Evolutionary conservation across 108 stramenopile species (phyloP), one percentile per base, ranked within the genome.

Genomic region (Nitzschia sp.): DNA sequence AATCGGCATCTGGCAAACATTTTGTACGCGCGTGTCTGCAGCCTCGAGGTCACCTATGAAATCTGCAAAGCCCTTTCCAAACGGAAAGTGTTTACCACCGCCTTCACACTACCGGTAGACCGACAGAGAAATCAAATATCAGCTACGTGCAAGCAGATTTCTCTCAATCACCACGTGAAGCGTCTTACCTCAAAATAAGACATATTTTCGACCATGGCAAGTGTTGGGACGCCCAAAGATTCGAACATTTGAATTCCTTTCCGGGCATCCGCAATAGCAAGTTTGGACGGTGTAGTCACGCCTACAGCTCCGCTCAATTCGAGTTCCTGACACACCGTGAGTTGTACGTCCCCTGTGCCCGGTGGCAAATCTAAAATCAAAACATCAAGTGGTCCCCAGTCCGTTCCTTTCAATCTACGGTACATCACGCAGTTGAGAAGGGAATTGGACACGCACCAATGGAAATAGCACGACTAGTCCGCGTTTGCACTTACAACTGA

Each of bases 141-240:
- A n/a, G n/a, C n/a, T n/a, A n/a, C n/a, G n/a, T n/a, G n/a, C n/a
- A n/a, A n/a, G n/a, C n/a, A n/a, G n/a, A n/a, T n/a, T n/a, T n/a
- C n/a, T n/a, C n/a, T n/a, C n/a, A n/a, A n/a, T n/a, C n/a, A n/a
- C n/a, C n/a, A n/a, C n/a, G n/a, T n/a, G n/a, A n/a, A n/a, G n/a
- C n/a, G n/a, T 64, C 81, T 49, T 67, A 77, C 76, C 34, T 86
- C 90, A 83, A 96, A 96, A 59, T 91, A 96, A 0, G 97, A 78
- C 97, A 99, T 98, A 77, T 99, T 99, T 68, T 99, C 98, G 2
- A 99, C 99, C 55, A 98, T 83, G 17, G 97, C 96, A 19, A 98
- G 28, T 23, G 95, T 95, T 18, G 92, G 90, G 9, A 99, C 95
- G 18, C 96, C 95, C 59, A 99, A 64, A 15, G 82, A 79, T 13